Evolutionary conservation across 225 moss, liverwort and hornwort genomes (phyloP), one percentile per base, ranked within the genome.

Genomic region (Lunularia cruciata): DNA sequence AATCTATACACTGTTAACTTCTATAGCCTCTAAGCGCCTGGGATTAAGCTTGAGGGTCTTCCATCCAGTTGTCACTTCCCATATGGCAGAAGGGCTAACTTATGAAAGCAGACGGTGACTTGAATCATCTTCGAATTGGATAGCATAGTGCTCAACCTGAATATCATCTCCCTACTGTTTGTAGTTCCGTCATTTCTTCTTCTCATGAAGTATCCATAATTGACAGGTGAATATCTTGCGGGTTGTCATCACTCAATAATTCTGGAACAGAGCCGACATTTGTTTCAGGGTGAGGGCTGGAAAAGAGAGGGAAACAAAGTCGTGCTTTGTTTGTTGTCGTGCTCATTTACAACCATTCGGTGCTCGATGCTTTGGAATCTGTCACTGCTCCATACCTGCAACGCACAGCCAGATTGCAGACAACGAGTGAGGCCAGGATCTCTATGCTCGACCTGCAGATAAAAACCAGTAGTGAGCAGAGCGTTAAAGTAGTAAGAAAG

Each of bases 381-480:
- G 47, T 77, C 81, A 12, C 77, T 82, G 74, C 74, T 82, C 77
- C 77, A 74, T 8, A 82, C 74, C 81, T 82, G 79, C 34, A 72
- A 23, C 20, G 5, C 1, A 49, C 53, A 8, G 8, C 14, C 56
- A 8, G n/a, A 3, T 6, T 1, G 19, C 2, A 48, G 6, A 48
- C 7, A 18, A 51, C 43, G 15, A 23, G 15, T 23, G 9, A 57
- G 33, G 32, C 13, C 32, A 32, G 0, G 57, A 32, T 31, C 51
- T 6, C 43, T 43, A 11, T 43, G 43, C 43, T 43, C 16, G 3
- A 11, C 11, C 43, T 43, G 1, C 5, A 6, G 1, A 43, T 10
- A 1, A 6, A n/a, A n/a, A n/a, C n/a, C n/a, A n/a, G n/a, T n/a
- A n/a, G n/a, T n/a, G n/a, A n/a, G n/a, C n/a, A n/a, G n/a, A n/a